Evolutionary conservation across 2,329 filamentous ascomycete species (phyloP), one percentile per base, ranked within the genome.

Genomic region (Diaporthe australafricana): DNA sequence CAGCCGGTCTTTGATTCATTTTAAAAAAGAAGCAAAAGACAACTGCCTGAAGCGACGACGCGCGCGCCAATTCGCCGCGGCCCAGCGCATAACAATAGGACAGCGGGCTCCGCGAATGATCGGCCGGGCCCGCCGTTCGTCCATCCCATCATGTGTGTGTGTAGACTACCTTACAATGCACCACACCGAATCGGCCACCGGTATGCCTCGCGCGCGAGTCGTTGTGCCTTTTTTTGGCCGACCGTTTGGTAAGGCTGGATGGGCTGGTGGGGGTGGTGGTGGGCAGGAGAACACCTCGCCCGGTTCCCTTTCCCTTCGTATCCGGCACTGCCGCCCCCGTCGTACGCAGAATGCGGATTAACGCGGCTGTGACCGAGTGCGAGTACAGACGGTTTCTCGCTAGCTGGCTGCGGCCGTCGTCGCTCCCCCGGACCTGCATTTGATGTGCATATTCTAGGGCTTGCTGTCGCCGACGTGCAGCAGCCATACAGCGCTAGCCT

Each of bases 91-190:
- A 65, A 50, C 32, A 25, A 65, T 25, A 65, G 45, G 42, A 65
- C 60, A 14, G 50, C 60, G 45, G 45, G 42, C 47, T 65, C 60
- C 60, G 57, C 27, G 45, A 65, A 65, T 50, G 60, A 65, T 63
- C 60, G 60, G 60, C 30, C 60, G 42, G 60, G 42, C 60, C 60
- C 42, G 42, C 60, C 60, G 42, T 63, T 63, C 60, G 42, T 63
- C 42, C 60, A 35, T 48, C 60, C 60, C 60, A 48, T 30, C 30
- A n/a, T n/a, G n/a, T n/a, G n/a, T n/a, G n/a, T n/a, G 56, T 45
- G 16, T 45, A 25, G 30, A 50, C 42, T 42, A 25, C 42, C 47
- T 20, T 42, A 65, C 30, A 40, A n/a, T 63, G 42, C 60, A 32
- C 2, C 20, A 50, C 16, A 65, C 42, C 42, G 45, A 20, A 65